Conservation (phyloP, 2,329 filamentous ascomycete genomes). For the Cercospora janseana region DNA sequence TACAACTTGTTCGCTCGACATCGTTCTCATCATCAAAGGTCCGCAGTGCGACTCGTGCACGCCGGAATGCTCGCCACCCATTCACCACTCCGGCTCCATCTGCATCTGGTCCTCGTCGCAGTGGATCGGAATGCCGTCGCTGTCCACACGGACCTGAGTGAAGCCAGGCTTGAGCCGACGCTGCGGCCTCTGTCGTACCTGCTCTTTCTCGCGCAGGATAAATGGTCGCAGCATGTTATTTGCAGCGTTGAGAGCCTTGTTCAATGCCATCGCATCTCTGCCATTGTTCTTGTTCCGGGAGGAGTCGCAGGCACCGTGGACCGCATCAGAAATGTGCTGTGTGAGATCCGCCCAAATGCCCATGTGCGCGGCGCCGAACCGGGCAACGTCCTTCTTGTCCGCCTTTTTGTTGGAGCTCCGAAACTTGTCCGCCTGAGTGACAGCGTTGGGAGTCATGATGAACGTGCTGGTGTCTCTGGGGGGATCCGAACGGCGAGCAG, state of each 20-base stretch:
- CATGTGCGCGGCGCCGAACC: constrained; percentile 38
- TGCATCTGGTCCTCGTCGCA: neutral
- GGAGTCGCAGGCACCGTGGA: constrained; percentile 2
- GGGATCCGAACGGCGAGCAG: neutral
- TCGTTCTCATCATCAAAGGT: neutral
- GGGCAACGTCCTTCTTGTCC: constrained; percentile 61
- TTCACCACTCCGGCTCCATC: neutral
- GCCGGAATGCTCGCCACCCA: neutral
- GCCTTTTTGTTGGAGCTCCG: neutral
- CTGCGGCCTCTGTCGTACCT: neutral
- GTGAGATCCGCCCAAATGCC: constrained; percentile 7
- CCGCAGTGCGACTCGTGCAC: neutral
- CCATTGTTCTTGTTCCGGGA: constrained; percentile 4
- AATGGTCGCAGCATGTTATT: neutral
- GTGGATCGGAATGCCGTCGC: neutral
- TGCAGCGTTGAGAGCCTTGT: neutral
- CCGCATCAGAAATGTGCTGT: constrained; percentile 1
- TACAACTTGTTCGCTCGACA: neutral
- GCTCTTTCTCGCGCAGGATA: neutral
- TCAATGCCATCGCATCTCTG: neutral
- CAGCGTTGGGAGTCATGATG: neutral
- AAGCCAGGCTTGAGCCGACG: neutral
- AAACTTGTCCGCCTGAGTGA: neutral
- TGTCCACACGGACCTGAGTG: neutral
- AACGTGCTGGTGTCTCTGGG: neutral